Evolutionary conservation across 2,329 filamentous ascomycete species (phyloP), one percentile per base, ranked within the genome.

Genomic region (Hypoxylon sp.): DNA sequence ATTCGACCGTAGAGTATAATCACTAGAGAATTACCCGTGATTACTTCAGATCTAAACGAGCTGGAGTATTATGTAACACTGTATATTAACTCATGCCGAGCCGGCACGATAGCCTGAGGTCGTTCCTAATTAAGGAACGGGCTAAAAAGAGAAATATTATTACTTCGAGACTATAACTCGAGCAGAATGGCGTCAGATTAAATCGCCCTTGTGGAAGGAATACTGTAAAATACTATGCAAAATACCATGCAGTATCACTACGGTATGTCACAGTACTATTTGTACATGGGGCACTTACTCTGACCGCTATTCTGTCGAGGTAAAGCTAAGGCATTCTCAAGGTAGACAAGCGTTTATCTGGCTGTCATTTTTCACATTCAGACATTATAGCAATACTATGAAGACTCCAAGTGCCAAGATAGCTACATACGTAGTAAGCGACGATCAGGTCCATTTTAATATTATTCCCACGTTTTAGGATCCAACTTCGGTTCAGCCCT

Each of bases 401-500:
- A 3, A 27, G 25, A 27, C 25, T 27, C 5, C 2, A 14, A 14
- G 30, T 34, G n/a, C 16, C 34, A 8, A 30, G 14, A 37, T 37
- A 37, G 1, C 34, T 37, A 16, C 12, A n/a, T n/a, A n/a, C n/a
- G n/a, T 34, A 34, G 32, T 41, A 19, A 41, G 16, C 16, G 37
- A 41, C n/a, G 37, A 41, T 41, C 37, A 9, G n/a, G 37, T 41
- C 50, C 37, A 39, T 52, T 52, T 25, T 41, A 29, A 55, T 45
- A 32, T 55, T 19, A 46, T 55, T n/a, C 16, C 23, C 25, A 50
- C 27, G 9, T 32, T 30, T n/a, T 14, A 14, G 16, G 16, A 21
- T 7, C 39, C 52, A 55, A 41, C 41, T 21, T 56, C 19, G 52
- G 41, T 34, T 46, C 39, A 46, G 30, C 23, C 52, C 19, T 5